Evolutionary conservation across 1,139 yeast genomes (phyloP), one percentile per base, ranked within the genome.

Genomic region (Blastobotrys arbuscula): DNA sequence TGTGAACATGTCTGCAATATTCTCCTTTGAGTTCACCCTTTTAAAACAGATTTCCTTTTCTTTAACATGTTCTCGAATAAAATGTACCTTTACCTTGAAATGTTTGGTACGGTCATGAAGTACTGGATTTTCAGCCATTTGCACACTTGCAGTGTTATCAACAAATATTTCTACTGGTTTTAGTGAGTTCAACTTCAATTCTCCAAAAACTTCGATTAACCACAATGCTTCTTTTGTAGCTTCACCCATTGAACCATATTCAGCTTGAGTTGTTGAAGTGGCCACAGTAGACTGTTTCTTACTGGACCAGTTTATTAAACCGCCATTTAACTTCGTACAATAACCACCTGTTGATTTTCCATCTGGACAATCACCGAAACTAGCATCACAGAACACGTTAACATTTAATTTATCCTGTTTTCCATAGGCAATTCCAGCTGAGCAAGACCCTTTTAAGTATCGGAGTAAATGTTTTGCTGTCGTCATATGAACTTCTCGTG

Each of bases 291-390:
- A 5, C 19, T 35, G 39, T 16, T 35, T 35, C 39, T 35, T 35
- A 24, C 39, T 35, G 19, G n/a, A 5, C 59, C 59, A 55, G 15
- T 50, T 37, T 9, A 57, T 41, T 6, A 55, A 44, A n/a, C 52
- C 53, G 26, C 48, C 51, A n/a, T 15, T 18, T n/a, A n/a, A n/a
- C n/a, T n/a, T n/a, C 9, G 31, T 28, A 13, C 31, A 28, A 28
- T 9, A 28, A 13, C 31, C 31, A n/a, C n/a, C n/a, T n/a, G n/a
- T n/a, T n/a, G n/a, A n/a, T n/a, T n/a, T n/a, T n/a, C n/a, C n/a
- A n/a, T n/a, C n/a, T n/a, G n/a, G n/a, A n/a, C n/a, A n/a, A n/a
- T n/a, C n/a, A n/a, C n/a, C n/a, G n/a, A n/a, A n/a, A n/a, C n/a
- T n/a, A n/a, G n/a, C n/a, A n/a, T n/a, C n/a, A n/a, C n/a, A n/a